Conservation (phyloP, 164 flowering plant genomes). For the Echeveria elegans region DNA sequence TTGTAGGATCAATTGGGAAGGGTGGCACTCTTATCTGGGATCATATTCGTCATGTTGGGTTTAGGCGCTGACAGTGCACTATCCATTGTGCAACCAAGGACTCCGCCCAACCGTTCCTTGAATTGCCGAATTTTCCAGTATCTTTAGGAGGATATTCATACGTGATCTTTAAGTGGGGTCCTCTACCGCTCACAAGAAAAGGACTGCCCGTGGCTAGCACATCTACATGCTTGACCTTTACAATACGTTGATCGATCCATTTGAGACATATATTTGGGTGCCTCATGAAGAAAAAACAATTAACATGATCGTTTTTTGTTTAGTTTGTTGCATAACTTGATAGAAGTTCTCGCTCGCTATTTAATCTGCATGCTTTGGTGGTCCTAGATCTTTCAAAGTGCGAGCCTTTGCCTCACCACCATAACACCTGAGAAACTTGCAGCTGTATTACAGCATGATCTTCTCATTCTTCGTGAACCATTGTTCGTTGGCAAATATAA, state of each 20-base stretch:
- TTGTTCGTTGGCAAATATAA: too few relatives aligned
- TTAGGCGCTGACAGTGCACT: constrained; percentile 79
- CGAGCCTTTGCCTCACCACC: constrained; percentile 84
- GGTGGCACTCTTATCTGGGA: constrained; percentile 64
- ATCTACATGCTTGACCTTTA: constrained; percentile 82
- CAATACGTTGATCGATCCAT: constrained; percentile 32
- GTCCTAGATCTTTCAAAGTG: constrained; percentile 87
- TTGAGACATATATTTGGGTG: neutral
- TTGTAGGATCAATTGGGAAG: constrained; percentile 94
- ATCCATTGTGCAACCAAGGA: constrained; percentile 60
- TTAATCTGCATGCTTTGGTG: constrained; percentile 11
- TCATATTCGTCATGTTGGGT: constrained; percentile 73
- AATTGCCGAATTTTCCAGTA: constrained; percentile 53
- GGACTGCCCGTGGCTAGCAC: constrained; percentile 86
- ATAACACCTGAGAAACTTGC: constrained; percentile 95
- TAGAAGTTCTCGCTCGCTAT: neutral
- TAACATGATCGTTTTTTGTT: neutral
- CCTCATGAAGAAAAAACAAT: neutral
- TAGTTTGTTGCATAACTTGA: neutral
- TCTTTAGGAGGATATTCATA: constrained; percentile 75
- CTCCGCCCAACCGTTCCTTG: constrained; percentile 66
- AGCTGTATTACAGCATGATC: constrained; percentile 53
- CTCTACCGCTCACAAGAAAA: constrained; percentile 77
- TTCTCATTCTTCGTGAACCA: too few relatives aligned
- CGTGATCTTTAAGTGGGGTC: constrained; percentile 69